These are phyloP conservation scores for Venturia oleaginea DNA, from an alignment of 2,329 filamentous ascomycete genomes.

Conservation along the genomic window DNA sequence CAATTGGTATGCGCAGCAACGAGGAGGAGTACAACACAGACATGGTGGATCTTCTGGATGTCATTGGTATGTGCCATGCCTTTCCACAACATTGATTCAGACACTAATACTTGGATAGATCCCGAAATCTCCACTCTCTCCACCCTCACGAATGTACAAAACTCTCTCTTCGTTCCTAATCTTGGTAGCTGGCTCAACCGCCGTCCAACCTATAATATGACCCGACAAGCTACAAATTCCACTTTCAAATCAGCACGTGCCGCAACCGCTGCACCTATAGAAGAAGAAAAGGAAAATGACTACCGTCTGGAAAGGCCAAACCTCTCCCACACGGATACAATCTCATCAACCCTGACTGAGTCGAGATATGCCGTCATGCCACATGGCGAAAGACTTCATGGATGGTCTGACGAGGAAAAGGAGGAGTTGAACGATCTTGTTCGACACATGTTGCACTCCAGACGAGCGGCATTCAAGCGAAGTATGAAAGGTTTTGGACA, in stretches of 20 bases:
- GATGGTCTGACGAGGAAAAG: conserved; percentile 68
- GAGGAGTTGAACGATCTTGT: conserved; percentile 76
- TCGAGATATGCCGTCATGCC: conserved; percentile 72
- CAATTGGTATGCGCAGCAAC: background rate
- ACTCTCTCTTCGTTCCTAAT: conserved; percentile 77
- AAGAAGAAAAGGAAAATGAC: conserved; percentile 15
- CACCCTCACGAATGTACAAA: conserved; percentile 81
- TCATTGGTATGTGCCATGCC: conserved; percentile 47
- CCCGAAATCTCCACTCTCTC: conserved; percentile 76
- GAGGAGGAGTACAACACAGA: conserved; percentile 48
- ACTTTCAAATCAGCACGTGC: background rate
- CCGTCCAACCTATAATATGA: conserved; percentile 67
- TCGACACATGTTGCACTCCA: conserved; percentile 77
- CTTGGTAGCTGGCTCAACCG: conserved; percentile 69
- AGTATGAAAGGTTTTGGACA: conserved; percentile 71
- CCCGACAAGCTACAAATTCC: conserved; percentile 30
- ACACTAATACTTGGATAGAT: conserved; percentile 40
- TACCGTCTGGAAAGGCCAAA: conserved; percentile 22
- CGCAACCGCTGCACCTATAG: conserved; percentile 6
- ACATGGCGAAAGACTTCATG: conserved; percentile 60
- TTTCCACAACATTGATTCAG: background rate
- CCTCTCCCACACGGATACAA: conserved; percentile 43
- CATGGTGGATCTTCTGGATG: conserved; percentile 59
- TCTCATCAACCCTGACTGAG: conserved; percentile 59
- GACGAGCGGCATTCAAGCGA: conserved; percentile 69